Base-by-base conservation (phyloP, 495 filamentous ascomycete species). In the Lindgomyces ingoldianus region DNA sequence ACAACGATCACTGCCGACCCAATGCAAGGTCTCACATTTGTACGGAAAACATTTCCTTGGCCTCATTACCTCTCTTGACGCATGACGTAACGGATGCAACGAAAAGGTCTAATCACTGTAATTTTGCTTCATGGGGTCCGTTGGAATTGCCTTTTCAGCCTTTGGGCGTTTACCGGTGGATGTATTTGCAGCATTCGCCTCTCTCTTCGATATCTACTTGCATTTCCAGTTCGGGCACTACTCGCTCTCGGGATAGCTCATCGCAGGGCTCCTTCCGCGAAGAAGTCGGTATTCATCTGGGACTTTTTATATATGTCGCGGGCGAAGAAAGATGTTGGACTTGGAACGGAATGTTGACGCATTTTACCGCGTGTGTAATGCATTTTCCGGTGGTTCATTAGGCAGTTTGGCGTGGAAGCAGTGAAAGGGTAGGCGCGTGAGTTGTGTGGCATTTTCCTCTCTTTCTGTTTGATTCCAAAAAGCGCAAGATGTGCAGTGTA, bases 1-100 rank as follows among this genome's bases (percentile, higher is more conserved):
- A 6, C 33, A 6, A 39, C 33, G 33, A 14, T 14, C 33, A 6
- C 14, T 6, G 33, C 33, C 33, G 6, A 39, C 6, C n/a, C 14
- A 39, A 14, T 18, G 27, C 12, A n/a, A 25, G 11, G 16, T 25
- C 33, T 9, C n/a, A 60, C 27, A 19, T 21, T 1, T 25, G n/a
- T 16, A 14, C 14, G 11, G 19, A 12, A 16, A 50, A 1, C 2
- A 6, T 29, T 6, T 29, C 18, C 50, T 21, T 29, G 27, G 50
- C 9, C 50, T 29, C 27, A 16, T n/a, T 33, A 33, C 24, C 10
- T 29, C 30, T 8, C 30, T 53, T 53, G 22, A 53, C 50, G 50
- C 50, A 53, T 57, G 39, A 57, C 25, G 18, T 57, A 19, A 57
- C 36, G 30, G 53, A 57, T 22, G 53, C 53, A 42, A 57, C 53